Conservation (phyloP, 345 rosid genomes). For the Abelmoschus esculentus region DNA sequence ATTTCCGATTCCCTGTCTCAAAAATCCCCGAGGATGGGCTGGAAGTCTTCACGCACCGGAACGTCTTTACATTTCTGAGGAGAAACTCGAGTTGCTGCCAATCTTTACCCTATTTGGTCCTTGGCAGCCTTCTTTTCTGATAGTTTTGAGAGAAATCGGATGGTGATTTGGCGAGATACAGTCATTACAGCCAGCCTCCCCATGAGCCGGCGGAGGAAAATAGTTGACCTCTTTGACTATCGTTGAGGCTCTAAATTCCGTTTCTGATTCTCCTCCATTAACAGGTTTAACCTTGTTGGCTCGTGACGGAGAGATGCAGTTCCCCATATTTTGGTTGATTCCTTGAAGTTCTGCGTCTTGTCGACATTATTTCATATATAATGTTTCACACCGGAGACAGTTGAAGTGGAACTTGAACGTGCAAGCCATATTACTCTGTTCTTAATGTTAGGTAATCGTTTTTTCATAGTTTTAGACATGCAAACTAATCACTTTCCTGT, state of each 20-base stretch:
- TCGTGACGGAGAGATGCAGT: not conserved
- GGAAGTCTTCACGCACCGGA: not conserved
- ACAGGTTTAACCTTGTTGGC: not conserved
- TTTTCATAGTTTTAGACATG: no score
- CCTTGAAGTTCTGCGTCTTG: no score
- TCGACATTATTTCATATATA: not conserved
- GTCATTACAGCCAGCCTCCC: not conserved
- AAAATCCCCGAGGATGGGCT: not conserved
- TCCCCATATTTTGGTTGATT: not conserved
- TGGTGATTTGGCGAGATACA: not conserved
- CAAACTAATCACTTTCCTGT: not conserved
- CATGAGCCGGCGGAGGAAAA: not conserved
- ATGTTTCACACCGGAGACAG: not conserved
- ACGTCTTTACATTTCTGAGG: not conserved
- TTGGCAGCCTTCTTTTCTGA: not conserved
- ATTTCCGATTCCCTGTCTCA: not conserved
- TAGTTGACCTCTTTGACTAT: not conserved
- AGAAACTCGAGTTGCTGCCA: constrained; percentile 8
- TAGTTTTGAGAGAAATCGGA: not conserved
- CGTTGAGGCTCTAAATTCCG: not conserved
- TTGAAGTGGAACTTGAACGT: not conserved
- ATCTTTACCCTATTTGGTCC: not conserved
- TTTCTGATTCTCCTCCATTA: not conserved
- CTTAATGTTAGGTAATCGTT: not conserved
- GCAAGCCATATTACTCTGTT: not conserved